These are phyloP conservation scores for Citrus unshiu DNA, from an alignment of 345 rosid genomes.

Conservation along the genomic window DNA sequence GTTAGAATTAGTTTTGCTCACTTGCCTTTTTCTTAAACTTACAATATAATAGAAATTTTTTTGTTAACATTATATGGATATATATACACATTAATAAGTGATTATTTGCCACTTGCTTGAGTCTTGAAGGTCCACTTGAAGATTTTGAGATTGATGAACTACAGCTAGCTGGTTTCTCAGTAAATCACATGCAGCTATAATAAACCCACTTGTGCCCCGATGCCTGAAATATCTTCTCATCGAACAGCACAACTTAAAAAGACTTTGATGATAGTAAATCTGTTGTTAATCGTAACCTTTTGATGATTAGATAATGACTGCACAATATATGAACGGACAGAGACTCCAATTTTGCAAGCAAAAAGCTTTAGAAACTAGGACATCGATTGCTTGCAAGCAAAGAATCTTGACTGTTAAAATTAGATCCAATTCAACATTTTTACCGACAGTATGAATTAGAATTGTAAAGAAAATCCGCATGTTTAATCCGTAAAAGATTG, in stretches of 20 bases:
- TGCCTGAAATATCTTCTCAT: constrained; percentile 4
- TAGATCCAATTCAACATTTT: neutral
- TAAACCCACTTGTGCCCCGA: constrained; percentile 9
- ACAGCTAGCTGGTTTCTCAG: neutral
- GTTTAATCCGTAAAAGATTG: neutral
- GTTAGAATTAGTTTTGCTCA: neutral
- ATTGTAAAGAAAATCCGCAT: neutral
- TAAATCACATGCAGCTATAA: constrained; percentile 12
- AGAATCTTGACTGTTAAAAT: neutral
- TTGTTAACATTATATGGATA: neutral
- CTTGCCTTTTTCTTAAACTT: neutral
- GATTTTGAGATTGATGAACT: neutral
- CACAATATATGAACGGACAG: neutral
- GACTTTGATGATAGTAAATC: neutral
- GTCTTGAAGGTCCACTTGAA: neutral
- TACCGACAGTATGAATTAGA: neutral
- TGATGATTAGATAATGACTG: constrained; percentile 1
- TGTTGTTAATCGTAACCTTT: neutral
- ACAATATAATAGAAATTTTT: neutral
- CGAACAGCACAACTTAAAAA: neutral
- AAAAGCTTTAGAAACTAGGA: neutral
- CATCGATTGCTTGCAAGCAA: neutral
- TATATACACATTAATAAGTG: neutral
- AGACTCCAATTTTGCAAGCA: neutral
- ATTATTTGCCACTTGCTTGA: neutral